A percentile compares a stretch with the other conserved stretches of the same genome.
Evolutionary conservation across 495 filamentous ascomycete genomes (phyloP).

Genomic region (Thermochaetoides thermophila): DNA sequence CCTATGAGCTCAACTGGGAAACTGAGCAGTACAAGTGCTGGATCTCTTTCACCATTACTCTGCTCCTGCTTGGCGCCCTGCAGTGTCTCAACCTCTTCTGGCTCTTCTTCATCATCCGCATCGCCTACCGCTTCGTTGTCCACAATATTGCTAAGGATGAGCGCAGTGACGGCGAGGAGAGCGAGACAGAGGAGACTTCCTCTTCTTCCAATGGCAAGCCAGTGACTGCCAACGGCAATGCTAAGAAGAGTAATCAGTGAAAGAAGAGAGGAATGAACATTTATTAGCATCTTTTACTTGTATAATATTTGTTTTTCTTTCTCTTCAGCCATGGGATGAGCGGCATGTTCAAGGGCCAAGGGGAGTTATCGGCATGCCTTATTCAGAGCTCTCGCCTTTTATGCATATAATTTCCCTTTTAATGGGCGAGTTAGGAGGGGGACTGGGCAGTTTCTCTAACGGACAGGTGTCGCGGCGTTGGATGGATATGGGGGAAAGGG

Average conservation of each 20-base stretch:
- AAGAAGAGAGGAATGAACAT: too few relatives aligned
- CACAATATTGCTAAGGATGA: constrained; percentile 35
- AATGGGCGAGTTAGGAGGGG: neutral
- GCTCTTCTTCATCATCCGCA: constrained; percentile 67
- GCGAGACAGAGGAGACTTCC: constrained; percentile 21
- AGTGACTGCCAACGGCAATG: constrained; percentile 3
- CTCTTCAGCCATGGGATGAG: too few relatives aligned
- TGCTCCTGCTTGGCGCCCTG: constrained; percentile 51
- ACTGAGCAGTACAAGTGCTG: constrained; percentile 70
- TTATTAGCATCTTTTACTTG: neutral
- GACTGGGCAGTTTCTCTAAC: neutral
- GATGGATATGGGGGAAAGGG: neutral
- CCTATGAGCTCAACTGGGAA: constrained; percentile 77
- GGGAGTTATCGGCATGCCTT: too few relatives aligned
- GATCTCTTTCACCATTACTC: constrained; percentile 60
- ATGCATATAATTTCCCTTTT: too few relatives aligned
- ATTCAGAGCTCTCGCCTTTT: too few relatives aligned
- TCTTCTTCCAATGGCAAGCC: constrained; percentile 2
- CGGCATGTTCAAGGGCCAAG: too few relatives aligned
- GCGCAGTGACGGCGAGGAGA: constrained; percentile 36
- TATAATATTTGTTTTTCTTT: too few relatives aligned
- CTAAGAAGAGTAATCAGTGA: too few relatives aligned
- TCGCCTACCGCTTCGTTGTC: constrained; percentile 44
- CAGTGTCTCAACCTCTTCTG: constrained; percentile 80
- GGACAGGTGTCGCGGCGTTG: constrained; percentile 6